Evolutionary conservation across 1,139 yeast species (phyloP).

Genomic region (Yamadazyma trypodendri): DNA sequence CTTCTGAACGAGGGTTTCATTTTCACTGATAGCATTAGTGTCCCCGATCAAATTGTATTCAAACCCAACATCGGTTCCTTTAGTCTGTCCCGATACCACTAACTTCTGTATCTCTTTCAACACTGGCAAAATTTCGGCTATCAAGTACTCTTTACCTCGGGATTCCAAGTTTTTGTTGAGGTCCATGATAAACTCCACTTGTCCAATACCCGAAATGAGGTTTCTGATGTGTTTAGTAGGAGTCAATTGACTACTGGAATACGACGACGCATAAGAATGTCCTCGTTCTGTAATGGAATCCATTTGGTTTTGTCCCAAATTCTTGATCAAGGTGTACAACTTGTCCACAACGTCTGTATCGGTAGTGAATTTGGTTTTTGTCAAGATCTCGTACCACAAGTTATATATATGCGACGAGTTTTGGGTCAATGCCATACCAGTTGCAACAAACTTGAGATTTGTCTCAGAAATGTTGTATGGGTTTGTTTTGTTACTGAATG

Average conservation of each 20-base stretch:
- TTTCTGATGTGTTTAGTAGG: conserved; percentile 63
- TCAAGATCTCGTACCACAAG: conserved; percentile 66
- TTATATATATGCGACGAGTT: conserved; percentile 61
- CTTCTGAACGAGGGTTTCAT: conserved; percentile 38
- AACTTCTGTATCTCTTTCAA: conserved; percentile 54
- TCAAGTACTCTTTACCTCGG: conserved; percentile 51
- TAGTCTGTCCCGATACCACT: conserved; percentile 31
- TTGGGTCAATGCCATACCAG: conserved; percentile 72
- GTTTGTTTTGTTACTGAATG: conserved; percentile 54
- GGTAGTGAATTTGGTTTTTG: conserved; percentile 60
- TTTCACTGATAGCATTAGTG: conserved; percentile 34
- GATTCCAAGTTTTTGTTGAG: conserved; percentile 52
- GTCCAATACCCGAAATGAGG: conserved; percentile 67
- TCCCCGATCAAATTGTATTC: conserved; percentile 64
- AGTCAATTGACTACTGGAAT: conserved; percentile 65
- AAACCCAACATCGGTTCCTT: conserved; percentile 25
- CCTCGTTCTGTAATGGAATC: conserved; percentile 84
- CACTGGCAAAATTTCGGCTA: conserved; percentile 59
- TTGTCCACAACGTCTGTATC: conserved; percentile 55
- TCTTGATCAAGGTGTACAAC: conserved; percentile 68
- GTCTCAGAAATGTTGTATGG: conserved; percentile 48
- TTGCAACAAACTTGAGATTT: conserved; percentile 49
- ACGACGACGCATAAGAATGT: conserved; percentile 75
- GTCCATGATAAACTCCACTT: conserved; percentile 66
- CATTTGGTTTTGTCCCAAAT: conserved; percentile 74